Evolutionary conservation across 805 yeast genomes (phyloP).

Genomic region (Kodamaea kaohsiungensis): DNA sequence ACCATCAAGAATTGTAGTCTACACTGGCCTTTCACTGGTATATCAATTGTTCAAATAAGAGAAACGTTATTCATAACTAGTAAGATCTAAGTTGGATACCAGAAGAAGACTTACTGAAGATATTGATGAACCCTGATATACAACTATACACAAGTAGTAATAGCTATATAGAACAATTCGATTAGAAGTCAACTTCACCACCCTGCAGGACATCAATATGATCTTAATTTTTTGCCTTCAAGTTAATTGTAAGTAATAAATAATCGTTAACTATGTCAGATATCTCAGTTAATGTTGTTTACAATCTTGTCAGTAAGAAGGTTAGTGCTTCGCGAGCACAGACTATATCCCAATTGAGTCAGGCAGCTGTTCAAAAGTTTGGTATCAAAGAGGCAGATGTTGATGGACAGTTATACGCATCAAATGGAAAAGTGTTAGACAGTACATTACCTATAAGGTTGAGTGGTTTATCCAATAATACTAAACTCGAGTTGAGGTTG

Average conservation of each 20-base stretch:
- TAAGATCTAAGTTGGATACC: no score
- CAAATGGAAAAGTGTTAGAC: conserved; percentile 34
- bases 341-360: conserved; percentile 31
- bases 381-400: conserved; percentile 15
- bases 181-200: neutral
- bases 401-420: conserved; percentile 24
- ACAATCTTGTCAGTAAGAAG: conserved; percentile 27
- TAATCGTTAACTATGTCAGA: conserved; percentile 22
- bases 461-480: conserved; percentile 33
- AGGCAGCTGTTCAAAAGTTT: conserved; percentile 26
- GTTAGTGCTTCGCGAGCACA: conserved; percentile 24
- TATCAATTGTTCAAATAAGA: no score
- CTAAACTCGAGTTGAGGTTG: conserved; percentile 28
- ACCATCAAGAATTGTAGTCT: no score
- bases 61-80: no score
- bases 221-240: neutral
- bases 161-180: no score
- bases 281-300: conserved; percentile 23
- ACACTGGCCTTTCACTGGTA: no score
- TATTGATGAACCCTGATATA: no score
- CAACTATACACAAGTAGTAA: no score
- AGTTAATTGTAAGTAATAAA: conserved; percentile 2
- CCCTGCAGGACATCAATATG: neutral
- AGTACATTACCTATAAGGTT: conserved; percentile 32
- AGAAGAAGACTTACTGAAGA: no score